These are phyloP conservation scores for Antitrichia curtipendula DNA, from an alignment of 225 moss, liverwort and hornwort species.

Conservation along the genomic window DNA sequence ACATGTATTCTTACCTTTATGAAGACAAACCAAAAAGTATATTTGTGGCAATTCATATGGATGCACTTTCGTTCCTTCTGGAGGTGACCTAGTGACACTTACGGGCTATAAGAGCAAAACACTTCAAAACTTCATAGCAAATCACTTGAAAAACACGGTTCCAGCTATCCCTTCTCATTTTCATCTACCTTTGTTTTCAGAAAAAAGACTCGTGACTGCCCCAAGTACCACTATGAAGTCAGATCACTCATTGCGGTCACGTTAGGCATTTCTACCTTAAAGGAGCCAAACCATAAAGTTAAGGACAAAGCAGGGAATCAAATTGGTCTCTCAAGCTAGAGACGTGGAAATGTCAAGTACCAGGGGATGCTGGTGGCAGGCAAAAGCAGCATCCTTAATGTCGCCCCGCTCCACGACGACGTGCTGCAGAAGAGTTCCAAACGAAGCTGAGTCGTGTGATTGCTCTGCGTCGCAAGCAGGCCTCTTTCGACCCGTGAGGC, in stretches of 20 bases:
- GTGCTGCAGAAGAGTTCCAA: constrained; percentile 6
- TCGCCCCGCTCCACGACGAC: neutral
- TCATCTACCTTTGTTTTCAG: neutral
- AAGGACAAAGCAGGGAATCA: neutral
- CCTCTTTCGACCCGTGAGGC: constrained; percentile 10
- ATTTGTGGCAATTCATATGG: neutral
- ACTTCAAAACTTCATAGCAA: neutral
- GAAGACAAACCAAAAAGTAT: neutral
- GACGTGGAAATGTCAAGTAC: neutral
- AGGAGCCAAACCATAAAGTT: neutral
- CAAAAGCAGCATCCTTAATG: neutral
- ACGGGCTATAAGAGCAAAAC: neutral
- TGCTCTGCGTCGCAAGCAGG: constrained; percentile 15
- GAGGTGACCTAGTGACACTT: neutral
- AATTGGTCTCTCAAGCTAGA: neutral
- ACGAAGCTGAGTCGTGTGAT: constrained; percentile 4
- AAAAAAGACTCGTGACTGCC: neutral
- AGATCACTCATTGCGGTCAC: neutral
- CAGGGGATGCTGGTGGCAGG: neutral
- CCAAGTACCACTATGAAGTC: neutral
- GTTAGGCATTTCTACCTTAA: neutral
- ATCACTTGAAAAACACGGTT: neutral
- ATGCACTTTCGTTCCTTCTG: neutral
- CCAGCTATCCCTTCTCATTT: neutral
- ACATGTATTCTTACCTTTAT: neutral